Conservation (phyloP, 2,329 filamentous ascomycete species). For the Aspergillus felis region DNA sequence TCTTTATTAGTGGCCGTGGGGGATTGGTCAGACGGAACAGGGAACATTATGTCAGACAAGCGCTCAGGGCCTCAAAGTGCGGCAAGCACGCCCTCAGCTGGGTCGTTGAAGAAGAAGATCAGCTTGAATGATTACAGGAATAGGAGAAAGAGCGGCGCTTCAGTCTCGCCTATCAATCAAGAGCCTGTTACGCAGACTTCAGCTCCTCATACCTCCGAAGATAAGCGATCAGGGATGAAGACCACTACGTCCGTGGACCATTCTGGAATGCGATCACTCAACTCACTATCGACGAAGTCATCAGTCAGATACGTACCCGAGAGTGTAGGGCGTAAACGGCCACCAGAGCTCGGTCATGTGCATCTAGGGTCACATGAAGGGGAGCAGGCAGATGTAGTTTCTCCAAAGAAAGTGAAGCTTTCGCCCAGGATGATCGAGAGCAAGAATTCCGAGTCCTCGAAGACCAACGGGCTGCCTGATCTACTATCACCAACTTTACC, state of each 20-base stretch:
- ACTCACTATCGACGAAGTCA: constrained; percentile 8
- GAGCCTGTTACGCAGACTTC: constrained; percentile 17
- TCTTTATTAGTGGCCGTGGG: constrained; percentile 50
- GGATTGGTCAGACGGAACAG: constrained; percentile 50
- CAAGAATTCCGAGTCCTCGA: constrained; percentile 20
- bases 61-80: constrained; percentile 35
- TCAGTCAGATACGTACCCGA: constrained; percentile 12
- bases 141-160: constrained; percentile 43
- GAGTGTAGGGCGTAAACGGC: constrained; percentile 25
- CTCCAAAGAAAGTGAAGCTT: constrained; percentile 39
- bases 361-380: constrained; percentile 10
- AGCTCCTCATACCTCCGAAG: constrained; percentile 13
- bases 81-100: constrained; percentile 38
- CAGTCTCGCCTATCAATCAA: constrained; percentile 22
- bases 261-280: constrained; percentile 11
- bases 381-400: constrained; percentile 22
- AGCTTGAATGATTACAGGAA: constrained; percentile 59
- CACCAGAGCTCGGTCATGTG: constrained; percentile 20
- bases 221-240: constrained; percentile 19
- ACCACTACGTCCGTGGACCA: constrained; percentile 12
- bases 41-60: constrained; percentile 43
- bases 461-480: constrained; percentile 29
- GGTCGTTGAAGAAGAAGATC: constrained; percentile 57
- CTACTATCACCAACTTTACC: constrained; percentile 41
- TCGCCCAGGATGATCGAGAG: constrained; percentile 34